Conservation (phyloP, 2,329 filamentous ascomycete genomes). For the Fusarium euwallaceae region DNA sequence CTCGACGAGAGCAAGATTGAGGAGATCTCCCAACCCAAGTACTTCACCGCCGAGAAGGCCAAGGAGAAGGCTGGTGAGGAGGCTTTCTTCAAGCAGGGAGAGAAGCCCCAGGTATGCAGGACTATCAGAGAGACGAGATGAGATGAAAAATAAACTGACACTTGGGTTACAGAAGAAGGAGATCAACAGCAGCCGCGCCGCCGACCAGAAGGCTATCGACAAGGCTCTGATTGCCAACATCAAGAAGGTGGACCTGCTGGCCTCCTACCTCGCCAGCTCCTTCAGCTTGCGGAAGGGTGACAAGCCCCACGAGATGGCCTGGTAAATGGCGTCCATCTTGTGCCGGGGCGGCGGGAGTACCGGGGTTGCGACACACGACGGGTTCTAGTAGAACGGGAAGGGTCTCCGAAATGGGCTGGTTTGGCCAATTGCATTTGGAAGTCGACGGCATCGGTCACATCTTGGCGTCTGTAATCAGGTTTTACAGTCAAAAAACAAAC, state of each 20-base stretch:
- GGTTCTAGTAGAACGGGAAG: constrained; percentile 60
- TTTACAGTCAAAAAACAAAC: constrained; percentile 69
- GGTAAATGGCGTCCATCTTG: constrained; percentile 72
- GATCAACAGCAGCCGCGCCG: constrained; percentile 89
- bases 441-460: constrained; percentile 75
- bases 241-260: constrained; percentile 97
- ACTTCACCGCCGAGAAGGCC: constrained; percentile 96
- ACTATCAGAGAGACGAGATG: background rate
- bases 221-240: constrained; percentile 94
- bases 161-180: constrained; percentile 86
- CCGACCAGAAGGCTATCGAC: constrained; percentile 98
- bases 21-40: constrained; percentile 80
- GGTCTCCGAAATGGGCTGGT: constrained; percentile 66
- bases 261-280: constrained; percentile 92
- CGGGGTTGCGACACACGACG: constrained; percentile 50
- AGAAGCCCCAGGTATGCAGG: constrained; percentile 90
- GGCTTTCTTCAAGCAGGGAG: constrained; percentile 99
- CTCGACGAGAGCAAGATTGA: constrained; percentile 92
- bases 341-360: constrained; percentile 46
- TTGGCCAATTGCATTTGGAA: constrained; percentile 76
- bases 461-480: constrained; percentile 76
- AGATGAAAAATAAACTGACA: constrained; percentile 37
- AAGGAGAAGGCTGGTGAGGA: constrained; percentile 98
- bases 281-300: constrained; percentile 99
- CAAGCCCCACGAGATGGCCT: constrained; percentile 99